phyloP scores from a whole-genome alignment of 495 filamentous ascomycete genomes.

The Hypoxylon subgilvum region DNA sequence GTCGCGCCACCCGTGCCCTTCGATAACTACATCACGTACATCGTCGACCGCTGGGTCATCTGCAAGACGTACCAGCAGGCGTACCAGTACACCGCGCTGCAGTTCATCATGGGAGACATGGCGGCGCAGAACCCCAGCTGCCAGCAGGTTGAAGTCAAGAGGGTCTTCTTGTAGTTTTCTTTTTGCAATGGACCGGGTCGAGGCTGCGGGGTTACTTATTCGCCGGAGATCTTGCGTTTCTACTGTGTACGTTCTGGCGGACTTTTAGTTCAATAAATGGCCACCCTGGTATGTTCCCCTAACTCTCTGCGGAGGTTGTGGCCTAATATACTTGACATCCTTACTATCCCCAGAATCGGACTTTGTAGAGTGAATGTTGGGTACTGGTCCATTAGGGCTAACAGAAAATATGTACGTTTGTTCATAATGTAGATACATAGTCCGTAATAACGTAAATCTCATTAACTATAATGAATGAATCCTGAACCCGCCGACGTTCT shows the following conservation, averaged over 20 bases:
- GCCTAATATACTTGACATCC: no score
- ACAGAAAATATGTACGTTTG: no score
- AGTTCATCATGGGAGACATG: slow-evolving; percentile 22
- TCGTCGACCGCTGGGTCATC: slow-evolving; percentile 27
- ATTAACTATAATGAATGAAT: not conserved
- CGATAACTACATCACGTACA: slow-evolving; percentile 17
- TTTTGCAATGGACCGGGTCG: not conserved
- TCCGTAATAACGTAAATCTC: not conserved
- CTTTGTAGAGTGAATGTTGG: no score
- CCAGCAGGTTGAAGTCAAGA: slow-evolving; percentile 24
- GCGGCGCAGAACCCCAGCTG: slow-evolving; percentile 34
- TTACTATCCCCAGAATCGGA: no score
- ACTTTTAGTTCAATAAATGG: not conserved
- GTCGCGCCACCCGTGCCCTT: slow-evolving; percentile 25
- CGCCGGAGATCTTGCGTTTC: no score
- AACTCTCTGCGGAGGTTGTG: no score
- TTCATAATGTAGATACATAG: no score
- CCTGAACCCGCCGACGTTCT: not conserved
- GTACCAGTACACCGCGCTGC: slow-evolving; percentile 27
- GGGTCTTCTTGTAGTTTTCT: slow-evolving; percentile 11
- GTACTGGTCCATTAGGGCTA: no score
- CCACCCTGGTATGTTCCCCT: not conserved
- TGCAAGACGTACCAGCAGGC: slow-evolving; percentile 34
- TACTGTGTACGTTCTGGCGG: not conserved
- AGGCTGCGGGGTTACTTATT: not conserved